Evolutionary conservation across 352 stramenopile genomes (phyloP).

Genomic region (Globisporangium orthogonon): DNA sequence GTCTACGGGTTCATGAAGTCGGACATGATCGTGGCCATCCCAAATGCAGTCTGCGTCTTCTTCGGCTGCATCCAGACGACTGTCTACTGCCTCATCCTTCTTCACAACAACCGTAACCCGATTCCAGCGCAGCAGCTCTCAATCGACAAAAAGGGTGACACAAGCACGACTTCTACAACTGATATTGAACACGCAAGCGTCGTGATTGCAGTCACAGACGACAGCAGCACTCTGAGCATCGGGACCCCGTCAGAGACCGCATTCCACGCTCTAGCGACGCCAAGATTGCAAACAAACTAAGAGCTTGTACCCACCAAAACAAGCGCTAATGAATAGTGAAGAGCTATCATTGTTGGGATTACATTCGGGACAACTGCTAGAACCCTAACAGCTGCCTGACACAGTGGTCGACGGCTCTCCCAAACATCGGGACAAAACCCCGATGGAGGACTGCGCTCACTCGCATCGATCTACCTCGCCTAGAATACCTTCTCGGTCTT

Average conservation of each 20-base stretch:
- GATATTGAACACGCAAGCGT: background rate
- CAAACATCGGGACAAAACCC: too few relatives aligned
- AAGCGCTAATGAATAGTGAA: too few relatives aligned
- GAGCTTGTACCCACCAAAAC: too few relatives aligned
- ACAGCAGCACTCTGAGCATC: background rate
- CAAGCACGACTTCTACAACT: background rate
- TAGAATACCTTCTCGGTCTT: too few relatives aligned
- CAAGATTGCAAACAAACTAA: background rate
- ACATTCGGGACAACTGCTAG: too few relatives aligned
- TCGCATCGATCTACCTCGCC: too few relatives aligned
- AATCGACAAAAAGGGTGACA: background rate
- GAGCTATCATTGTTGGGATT: too few relatives aligned
- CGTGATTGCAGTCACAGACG: background rate
- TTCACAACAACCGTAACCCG: background rate
- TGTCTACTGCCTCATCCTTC: constrained; percentile 1
- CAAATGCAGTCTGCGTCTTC: constrained; percentile 6
- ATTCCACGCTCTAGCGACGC: background rate
- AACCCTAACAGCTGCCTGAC: too few relatives aligned
- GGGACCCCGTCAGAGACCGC: background rate
- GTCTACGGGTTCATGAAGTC: constrained; percentile 23
- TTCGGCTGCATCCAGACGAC: constrained; percentile 8
- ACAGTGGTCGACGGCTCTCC: too few relatives aligned
- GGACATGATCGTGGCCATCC: constrained; percentile 16
- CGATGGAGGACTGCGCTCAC: too few relatives aligned
- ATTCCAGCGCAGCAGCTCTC: background rate